Conservation (phyloP, 23 red algal genomes). For the Gracilaria domingensis region DNA sequence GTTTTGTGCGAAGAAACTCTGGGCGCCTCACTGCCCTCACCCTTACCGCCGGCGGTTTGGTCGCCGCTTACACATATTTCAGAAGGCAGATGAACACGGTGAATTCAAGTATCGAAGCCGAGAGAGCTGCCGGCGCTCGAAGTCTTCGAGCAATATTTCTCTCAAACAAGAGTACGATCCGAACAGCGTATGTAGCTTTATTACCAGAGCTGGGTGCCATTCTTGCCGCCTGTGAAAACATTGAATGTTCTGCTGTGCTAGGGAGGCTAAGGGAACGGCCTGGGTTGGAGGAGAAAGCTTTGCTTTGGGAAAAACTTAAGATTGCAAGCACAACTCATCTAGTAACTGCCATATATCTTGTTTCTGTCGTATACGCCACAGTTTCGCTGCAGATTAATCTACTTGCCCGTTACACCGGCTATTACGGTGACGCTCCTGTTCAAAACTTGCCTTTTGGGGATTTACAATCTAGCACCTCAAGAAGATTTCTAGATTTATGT, state of each 20-base stretch:
- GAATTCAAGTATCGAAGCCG: constrained; percentile 44
- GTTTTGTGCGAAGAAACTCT: constrained; percentile 37
- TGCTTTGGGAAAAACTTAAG: constrained; percentile 58
- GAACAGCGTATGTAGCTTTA: constrained; percentile 30
- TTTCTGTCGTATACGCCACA: constrained; percentile 24
- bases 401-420: constrained; percentile 55
- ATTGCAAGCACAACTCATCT: constrained; percentile 45
- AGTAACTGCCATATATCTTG: constrained; percentile 22
- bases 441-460: constrained; percentile 34
- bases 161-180: constrained; percentile 37
- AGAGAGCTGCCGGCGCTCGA: constrained; percentile 56
- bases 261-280: constrained; percentile 17
- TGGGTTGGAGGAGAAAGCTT: constrained; percentile 36
- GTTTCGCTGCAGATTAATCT: constrained; percentile 65
- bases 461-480: constrained; percentile 23
- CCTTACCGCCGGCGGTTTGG: constrained; percentile 41
- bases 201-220: constrained; percentile 13
- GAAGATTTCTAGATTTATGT: constrained; percentile 42
- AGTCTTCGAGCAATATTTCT: constrained; percentile 61
- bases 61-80: constrained; percentile 30
- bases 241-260: constrained; percentile 27
- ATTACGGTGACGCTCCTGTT: constrained; percentile 49
- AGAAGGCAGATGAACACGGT: constrained; percentile 44
- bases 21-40: constrained; percentile 33
- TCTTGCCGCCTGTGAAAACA: constrained; percentile 19